phyloP scores from a whole-genome alignment of 2,329 filamentous ascomycete species.

The Calonectria pseudoreteaudii region DNA sequence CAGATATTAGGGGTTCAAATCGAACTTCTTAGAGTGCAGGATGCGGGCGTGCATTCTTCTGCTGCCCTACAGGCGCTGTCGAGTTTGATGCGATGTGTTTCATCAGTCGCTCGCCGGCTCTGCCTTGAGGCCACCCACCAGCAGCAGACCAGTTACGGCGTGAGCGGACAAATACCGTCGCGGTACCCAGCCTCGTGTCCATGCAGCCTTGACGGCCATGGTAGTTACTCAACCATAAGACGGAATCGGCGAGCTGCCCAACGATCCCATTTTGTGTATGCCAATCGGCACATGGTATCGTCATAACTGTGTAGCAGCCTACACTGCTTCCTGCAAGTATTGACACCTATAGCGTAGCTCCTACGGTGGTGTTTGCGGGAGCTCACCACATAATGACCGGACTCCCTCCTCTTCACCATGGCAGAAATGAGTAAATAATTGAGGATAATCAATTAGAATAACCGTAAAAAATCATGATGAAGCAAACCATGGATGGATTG shows the following conservation, averaged over 20 bases:
- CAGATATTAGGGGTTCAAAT: not conserved
- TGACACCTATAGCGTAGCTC: not conserved
- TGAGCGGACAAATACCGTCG: not conserved
- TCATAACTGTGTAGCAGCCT: not conserved
- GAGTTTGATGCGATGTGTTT: constrained; percentile 7
- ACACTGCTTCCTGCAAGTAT: not conserved
- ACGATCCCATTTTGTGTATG: not conserved
- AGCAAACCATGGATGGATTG: not conserved
- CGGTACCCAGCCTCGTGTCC: constrained; percentile 9
- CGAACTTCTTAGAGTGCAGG: not conserved
- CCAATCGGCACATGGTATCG: not conserved
- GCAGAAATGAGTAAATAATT: not conserved
- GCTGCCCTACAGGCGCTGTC: not conserved
- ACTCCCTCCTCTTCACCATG: not conserved
- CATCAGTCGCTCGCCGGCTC: constrained; percentile 5
- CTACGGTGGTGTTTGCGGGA: not conserved
- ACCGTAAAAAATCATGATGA: not conserved
- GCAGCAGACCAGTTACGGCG: not conserved
- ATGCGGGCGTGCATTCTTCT: constrained; percentile 3
- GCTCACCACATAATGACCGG: not conserved
- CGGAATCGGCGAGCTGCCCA: constrained; percentile 2
- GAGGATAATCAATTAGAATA: not conserved
- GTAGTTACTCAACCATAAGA: not conserved
- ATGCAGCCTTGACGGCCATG: not conserved
- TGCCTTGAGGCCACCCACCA: constrained; percentile 8